These are phyloP conservation scores for Solanum commersonii DNA, from an alignment of 257 asterid species.

Conservation along the genomic window DNA sequence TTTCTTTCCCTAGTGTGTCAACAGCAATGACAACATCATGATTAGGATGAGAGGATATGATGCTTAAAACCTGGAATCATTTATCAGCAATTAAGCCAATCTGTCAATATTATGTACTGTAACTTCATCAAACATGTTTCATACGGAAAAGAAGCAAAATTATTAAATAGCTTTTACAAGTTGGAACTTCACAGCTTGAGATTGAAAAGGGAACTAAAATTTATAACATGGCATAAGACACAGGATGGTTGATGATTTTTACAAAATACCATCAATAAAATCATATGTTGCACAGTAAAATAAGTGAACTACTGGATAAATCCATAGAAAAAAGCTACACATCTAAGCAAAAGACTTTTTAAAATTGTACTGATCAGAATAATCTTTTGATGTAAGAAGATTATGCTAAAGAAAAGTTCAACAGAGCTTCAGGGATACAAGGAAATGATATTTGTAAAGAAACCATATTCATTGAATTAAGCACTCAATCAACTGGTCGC, in stretches of 20 bases:
- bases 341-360: background rate
- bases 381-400: background rate
- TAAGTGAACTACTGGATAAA: background rate
- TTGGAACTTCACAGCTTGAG: background rate
- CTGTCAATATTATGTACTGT: background rate
- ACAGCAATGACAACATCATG: conserved; percentile 67
- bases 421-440: background rate
- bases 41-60: conserved; percentile 63
- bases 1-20: conserved; percentile 86
- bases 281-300: background rate
- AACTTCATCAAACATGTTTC: background rate
- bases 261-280: background rate
- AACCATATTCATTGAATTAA: background rate
- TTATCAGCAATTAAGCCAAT: conserved; percentile 4
- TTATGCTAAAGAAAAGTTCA: background rate
- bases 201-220: background rate
- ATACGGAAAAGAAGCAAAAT: background rate
- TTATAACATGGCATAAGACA: background rate
- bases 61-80: conserved; percentile 51
- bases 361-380: background rate
- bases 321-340: background rate
- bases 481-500: background rate
- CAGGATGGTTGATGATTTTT: background rate
- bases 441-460: background rate
- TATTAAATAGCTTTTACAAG: background rate